These are phyloP conservation scores for Talaromyces albobiverticillius DNA, from an alignment of 2,329 filamentous ascomycete genomes.

Conservation along the genomic window DNA sequence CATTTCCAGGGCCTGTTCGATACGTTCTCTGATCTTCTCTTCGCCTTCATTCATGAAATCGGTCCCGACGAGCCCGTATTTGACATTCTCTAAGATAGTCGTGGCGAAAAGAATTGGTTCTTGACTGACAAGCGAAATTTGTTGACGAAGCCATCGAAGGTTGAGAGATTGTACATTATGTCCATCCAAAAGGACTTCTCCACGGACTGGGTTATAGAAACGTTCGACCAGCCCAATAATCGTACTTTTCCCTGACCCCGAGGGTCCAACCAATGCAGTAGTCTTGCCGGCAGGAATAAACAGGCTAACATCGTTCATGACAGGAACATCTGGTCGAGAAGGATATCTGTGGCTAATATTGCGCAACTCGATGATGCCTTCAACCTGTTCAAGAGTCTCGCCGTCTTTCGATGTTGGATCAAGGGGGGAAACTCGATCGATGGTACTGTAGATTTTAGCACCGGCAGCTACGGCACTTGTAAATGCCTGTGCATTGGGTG, in stretches of 20 bases:
- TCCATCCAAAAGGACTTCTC: slow-evolving; percentile 76
- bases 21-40: slow-evolving; percentile 66
- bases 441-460: slow-evolving; percentile 89
- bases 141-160: slow-evolving; percentile 83
- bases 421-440: slow-evolving; percentile 81
- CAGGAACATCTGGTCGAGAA: slow-evolving; percentile 81
- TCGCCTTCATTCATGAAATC: slow-evolving; percentile 65
- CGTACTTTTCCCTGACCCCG: slow-evolving; percentile 91
- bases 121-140: slow-evolving; percentile 89
- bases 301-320: slow-evolving; percentile 81
- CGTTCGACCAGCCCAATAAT: slow-evolving; percentile 90
- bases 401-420: slow-evolving; percentile 72
- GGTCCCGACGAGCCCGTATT: slow-evolving; percentile 86
- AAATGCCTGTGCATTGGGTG: slow-evolving; percentile 83
- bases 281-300: slow-evolving; percentile 83
- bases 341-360: slow-evolving; percentile 92
- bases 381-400: slow-evolving; percentile 67
- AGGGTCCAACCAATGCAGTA: slow-evolving; percentile 89
- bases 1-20: slow-evolving; percentile 80
- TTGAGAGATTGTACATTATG: slow-evolving; percentile 79
- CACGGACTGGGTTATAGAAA: slow-evolving; percentile 87
- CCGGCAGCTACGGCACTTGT: slow-evolving; percentile 79
- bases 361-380: slow-evolving; percentile 76
- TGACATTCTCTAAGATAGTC: slow-evolving; percentile 85
- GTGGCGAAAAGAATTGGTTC: slow-evolving; percentile 89